Base-by-base conservation (phyloP, 129 eudicot species). In the Lonicera japonica region DNA sequence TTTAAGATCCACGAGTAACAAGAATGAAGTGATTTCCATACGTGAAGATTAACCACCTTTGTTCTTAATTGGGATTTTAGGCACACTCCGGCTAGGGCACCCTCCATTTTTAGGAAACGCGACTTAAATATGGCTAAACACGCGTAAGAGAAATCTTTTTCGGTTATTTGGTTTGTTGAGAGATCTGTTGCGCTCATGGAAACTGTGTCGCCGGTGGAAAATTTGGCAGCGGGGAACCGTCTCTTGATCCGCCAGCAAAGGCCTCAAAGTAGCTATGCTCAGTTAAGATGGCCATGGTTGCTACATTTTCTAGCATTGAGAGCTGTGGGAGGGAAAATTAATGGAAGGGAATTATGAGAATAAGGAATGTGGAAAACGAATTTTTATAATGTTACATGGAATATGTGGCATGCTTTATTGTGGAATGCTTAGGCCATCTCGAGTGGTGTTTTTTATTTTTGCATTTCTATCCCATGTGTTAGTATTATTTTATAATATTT, bases 131-230 rank as follows among this genome's bases (percentile, higher is more conserved):
- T 64, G 29, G 87, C 82, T 67, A 77, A 77, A 11, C 77, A 67
- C 1, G 81, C 70, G 38, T 80, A 80, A 16, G 73, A 51, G 24
- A 77, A 63, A 58, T 80, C 70, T 41, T 66, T n/a, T 57, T 66
- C 21, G 21, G 25, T 34, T 13, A 54, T 20, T 24, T 50, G 11
- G 25, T 64, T 15, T 66, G 56, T 2, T 5, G 76, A 64, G 9
- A 80, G 76, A 64, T 48, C 63, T 21, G 73, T 68, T 13, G 75
- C 55, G 56, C 66, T 69, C 21, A 87, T 40, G 52, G 77, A 75
- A 20, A 87, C 29, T n/a, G 70, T 75, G 78, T 87, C 95, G 3
- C 95, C 95, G 0, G 78, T 80, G 75, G 73, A 80, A 58, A 87
- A 87, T 64, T 70, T 83, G 56, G 95, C 87, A 1, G 85, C 75